phyloP scores from a whole-genome alignment of 179 eudicot genomes.

The Spergularia azorica region DNA sequence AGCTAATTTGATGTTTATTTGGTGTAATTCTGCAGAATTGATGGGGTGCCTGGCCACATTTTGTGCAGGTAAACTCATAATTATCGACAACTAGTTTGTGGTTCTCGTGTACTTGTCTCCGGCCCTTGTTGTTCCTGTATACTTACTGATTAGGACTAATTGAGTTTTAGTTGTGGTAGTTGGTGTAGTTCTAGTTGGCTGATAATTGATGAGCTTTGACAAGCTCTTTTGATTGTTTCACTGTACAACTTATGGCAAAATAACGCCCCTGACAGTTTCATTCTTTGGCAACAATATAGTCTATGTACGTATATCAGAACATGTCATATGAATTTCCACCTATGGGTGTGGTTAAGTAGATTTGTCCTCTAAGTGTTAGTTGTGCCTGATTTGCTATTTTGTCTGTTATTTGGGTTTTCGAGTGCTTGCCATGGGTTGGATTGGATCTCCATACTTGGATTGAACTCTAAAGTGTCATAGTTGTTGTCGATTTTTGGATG shows the following conservation, averaged over 20 bases:
- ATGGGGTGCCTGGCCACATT: conserved; percentile 58
- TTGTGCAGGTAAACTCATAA: conserved; percentile 67
- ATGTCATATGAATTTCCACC: not conserved
- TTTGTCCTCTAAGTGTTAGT: no score
- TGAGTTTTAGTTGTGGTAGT: not conserved
- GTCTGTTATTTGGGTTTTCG: no score
- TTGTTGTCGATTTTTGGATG: no score
- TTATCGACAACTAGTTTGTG: not conserved
- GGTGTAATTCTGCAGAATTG: conserved; percentile 42
- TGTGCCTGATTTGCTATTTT: no score
- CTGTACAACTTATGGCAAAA: not conserved
- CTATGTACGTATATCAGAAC: not conserved
- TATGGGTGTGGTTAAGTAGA: no score
- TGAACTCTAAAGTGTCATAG: no score
- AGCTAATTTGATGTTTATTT: conserved; percentile 7
- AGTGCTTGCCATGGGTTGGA: no score
- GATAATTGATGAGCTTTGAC: not conserved
- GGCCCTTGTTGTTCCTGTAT: not conserved
- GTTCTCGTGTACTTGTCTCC: not conserved
- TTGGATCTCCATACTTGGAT: no score
- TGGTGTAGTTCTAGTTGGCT: not conserved
- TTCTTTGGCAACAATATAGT: not conserved
- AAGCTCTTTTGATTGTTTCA: not conserved
- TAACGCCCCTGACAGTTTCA: not conserved
- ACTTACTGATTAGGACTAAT: not conserved